Percentiles rank a stretch among this genome's conserved stretches.
phyloP scores from a whole-genome alignment of 257 asterid species.

The Cordia subcordata region DNA sequence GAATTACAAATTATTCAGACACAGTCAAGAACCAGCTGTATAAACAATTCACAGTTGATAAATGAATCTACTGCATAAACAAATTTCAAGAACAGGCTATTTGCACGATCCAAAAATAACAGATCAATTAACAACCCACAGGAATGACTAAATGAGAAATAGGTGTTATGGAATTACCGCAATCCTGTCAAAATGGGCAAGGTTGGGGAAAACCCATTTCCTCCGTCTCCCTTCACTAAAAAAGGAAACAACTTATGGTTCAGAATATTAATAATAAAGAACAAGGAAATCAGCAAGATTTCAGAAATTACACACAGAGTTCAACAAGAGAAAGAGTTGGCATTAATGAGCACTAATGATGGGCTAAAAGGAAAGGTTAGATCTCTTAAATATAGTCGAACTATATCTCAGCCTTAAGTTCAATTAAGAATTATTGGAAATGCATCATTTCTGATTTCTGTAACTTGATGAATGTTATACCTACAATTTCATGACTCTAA shows the following conservation, averaged over 20 bases:
- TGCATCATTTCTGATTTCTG: too few species aligned
- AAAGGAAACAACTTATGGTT: conserved; percentile 14
- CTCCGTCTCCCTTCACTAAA: conserved; percentile 94
- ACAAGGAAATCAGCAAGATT: neutral
- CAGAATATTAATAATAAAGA: conserved; percentile 10
- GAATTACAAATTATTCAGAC: too few species aligned
- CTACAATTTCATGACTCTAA: too few species aligned
- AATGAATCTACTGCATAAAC: neutral
- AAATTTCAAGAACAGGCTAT: neutral
- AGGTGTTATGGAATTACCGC: conserved; percentile 39
- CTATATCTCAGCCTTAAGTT: too few species aligned
- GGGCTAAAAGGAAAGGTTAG: too few species aligned
- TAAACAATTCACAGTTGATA: neutral
- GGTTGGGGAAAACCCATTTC: conserved; percentile 89
- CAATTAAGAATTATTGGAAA: too few species aligned
- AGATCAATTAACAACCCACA: neutral
- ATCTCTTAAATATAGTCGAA: too few species aligned
- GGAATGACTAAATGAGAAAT: neutral
- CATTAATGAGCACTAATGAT: too few species aligned
- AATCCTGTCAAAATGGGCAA: conserved; percentile 37
- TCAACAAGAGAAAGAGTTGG: too few species aligned
- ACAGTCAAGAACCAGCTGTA: too few species aligned
- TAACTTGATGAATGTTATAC: too few species aligned
- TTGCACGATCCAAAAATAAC: neutral
- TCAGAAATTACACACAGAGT: too few species aligned